A percentile compares a stretch with the other conserved stretches of the same genome.
These are phyloP conservation scores for Xerocomellus dryophilus DNA, from an alignment of 768 basidiomycete genomes.

Conservation along the genomic window DNA sequence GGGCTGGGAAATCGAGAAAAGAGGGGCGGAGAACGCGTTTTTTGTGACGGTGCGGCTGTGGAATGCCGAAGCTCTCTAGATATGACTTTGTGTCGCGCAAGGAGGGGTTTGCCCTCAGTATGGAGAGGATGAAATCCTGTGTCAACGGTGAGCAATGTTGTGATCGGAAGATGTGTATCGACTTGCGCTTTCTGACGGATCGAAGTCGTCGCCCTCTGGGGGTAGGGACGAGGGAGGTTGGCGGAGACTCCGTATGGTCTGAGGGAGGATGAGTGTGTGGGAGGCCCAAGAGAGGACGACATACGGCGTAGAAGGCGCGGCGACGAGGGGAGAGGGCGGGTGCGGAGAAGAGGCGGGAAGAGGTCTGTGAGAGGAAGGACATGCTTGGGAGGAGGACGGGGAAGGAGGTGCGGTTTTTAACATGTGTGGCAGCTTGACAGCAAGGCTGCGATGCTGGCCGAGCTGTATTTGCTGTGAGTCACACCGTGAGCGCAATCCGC, in stretches of 20 bases:
- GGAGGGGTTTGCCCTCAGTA: conserved; percentile 90
- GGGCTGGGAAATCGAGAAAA: conserved; percentile 27
- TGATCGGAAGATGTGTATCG: neutral
- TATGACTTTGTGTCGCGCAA: conserved; percentile 87
- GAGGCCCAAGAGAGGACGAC: conserved; percentile 14
- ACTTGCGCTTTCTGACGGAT: conserved; percentile 50
- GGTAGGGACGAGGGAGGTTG: conserved; percentile 6
- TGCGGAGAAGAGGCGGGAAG: conserved; percentile 21
- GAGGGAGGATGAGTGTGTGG: conserved; percentile 20
- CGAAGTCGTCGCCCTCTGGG: conserved; percentile 25
- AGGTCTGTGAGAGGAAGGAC: conserved; percentile 18
- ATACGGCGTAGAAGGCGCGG: conserved; percentile 56
- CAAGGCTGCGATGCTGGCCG: conserved; percentile 8
- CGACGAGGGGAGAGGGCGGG: conserved; percentile 31
- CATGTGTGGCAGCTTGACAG: conserved; percentile 16
- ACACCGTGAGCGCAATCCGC: conserved; percentile 20
- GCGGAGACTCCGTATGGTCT: conserved; percentile 34
- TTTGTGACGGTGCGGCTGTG: conserved; percentile 38
- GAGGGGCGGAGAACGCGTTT: conserved; percentile 21
- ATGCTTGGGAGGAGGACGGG: conserved; percentile 2
- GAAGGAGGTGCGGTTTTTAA: conserved; percentile 17
- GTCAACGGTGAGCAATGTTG: conserved; percentile 8
- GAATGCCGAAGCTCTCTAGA: conserved; percentile 84
- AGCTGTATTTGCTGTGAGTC: conserved; percentile 28
- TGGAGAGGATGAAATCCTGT: conserved; percentile 95